Conservation (phyloP, 2,329 filamentous ascomycete genomes). For the Fusarium citri region DNA sequence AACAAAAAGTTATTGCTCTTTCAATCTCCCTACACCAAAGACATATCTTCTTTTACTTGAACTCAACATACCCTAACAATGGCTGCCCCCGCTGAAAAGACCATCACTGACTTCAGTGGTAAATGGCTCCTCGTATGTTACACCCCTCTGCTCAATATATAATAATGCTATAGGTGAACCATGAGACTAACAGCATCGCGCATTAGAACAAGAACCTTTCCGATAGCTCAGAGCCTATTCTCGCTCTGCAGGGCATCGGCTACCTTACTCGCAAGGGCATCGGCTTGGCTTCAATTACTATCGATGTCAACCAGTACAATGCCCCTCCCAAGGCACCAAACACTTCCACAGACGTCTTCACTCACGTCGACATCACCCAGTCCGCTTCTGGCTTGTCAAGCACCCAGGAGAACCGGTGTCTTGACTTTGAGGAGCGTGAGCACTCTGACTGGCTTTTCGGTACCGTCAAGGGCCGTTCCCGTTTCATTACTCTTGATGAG, state of each 20-base stretch:
- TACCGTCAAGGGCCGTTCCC: constrained; percentile 69
- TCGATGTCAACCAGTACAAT: constrained; percentile 69
- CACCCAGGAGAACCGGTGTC: constrained; percentile 67
- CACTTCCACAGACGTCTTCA: constrained; percentile 55
- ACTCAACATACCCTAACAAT: constrained; percentile 58
- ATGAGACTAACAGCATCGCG: constrained; percentile 9
- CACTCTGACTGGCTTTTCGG: constrained; percentile 88
- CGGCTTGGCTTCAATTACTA: constrained; percentile 73
- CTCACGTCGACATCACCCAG: constrained; percentile 79
- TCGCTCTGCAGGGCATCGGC: constrained; percentile 77
- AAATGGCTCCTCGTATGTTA: constrained; percentile 74
- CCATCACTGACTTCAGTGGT: constrained; percentile 74
- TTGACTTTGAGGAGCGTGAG: constrained; percentile 65
- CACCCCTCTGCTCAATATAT: not conserved
- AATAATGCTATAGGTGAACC: not conserved
- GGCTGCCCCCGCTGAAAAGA: constrained; percentile 77
- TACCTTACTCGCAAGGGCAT: constrained; percentile 81
- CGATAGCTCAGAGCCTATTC: constrained; percentile 73
- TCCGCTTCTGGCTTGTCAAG: constrained; percentile 77
- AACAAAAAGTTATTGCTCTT: constrained; percentile 3
- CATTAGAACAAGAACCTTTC: constrained; percentile 80
- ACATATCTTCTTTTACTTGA: not conserved
- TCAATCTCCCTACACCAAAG: not conserved
- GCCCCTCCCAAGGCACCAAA: constrained; percentile 57
- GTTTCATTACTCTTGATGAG: constrained; percentile 60